phyloP scores from a whole-genome alignment of 768 basidiomycete species.

The Mycena rebaudengoi region DNA sequence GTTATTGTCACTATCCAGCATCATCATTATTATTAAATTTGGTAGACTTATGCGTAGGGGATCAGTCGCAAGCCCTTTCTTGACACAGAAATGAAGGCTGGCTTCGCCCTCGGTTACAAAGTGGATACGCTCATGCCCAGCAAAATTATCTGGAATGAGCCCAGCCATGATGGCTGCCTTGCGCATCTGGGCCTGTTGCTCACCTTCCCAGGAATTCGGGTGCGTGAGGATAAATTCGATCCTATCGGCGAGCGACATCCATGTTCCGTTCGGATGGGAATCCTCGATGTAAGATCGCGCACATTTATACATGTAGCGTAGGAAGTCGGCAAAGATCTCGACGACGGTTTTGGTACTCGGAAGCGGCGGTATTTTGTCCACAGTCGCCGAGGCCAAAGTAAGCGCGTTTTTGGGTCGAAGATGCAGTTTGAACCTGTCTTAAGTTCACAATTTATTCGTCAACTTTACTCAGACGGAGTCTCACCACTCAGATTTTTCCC shows the following conservation, averaged over 20 bases:
- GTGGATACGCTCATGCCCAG: conserved; percentile 52
- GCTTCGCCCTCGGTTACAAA: conserved; percentile 76
- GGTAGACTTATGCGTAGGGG: conserved; percentile 37
- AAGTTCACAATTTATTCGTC: conserved; percentile 5
- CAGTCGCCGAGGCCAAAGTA: conserved; percentile 29
- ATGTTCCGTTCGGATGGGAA: conserved; percentile 53
- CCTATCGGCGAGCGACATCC: conserved; percentile 50
- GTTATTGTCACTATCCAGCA: too few relatives aligned
- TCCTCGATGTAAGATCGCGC: conserved; percentile 57
- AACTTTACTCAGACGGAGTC: conserved; percentile 29
- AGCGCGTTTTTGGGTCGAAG: conserved; percentile 45
- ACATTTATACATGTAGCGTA: conserved; percentile 56
- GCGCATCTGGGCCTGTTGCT: conserved; percentile 65
- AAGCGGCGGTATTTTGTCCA: conserved; percentile 42
- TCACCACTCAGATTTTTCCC: conserved; percentile 57
- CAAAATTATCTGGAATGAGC: conserved; percentile 50
- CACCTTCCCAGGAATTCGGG: conserved; percentile 73
- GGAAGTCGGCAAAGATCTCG: conserved; percentile 59
- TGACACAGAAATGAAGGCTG: conserved; percentile 64
- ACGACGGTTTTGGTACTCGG: conserved; percentile 51
- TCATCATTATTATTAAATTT: conserved; percentile 10
- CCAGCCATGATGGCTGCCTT: conserved; percentile 60
- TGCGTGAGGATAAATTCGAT: conserved; percentile 66
- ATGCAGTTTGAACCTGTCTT: conserved; percentile 48
- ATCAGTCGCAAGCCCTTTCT: conserved; percentile 52